Percentiles rank a stretch among this genome's conserved stretches.
Evolutionary conservation across 2,329 filamentous ascomycete genomes (phyloP).

Genomic region (Aureobasidium sp.): DNA sequence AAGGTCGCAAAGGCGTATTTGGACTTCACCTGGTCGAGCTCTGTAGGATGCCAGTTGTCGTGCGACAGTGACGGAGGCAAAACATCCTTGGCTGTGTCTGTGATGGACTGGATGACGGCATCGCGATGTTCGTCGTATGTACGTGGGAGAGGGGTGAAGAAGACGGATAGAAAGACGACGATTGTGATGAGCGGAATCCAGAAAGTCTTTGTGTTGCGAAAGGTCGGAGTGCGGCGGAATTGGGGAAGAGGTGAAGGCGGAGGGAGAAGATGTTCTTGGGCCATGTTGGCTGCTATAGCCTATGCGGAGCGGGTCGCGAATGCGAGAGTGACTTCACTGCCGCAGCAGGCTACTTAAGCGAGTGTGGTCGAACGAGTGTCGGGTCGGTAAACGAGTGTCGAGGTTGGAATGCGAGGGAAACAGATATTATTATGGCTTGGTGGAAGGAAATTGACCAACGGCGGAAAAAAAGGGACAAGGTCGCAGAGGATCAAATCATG

Average conservation of each 20-base stretch:
- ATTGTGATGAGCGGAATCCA: slow-evolving; percentile 11
- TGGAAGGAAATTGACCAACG: slow-evolving; percentile 1
- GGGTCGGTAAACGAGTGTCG: background rate
- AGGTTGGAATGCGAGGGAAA: background rate
- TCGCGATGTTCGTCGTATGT: slow-evolving; percentile 13
- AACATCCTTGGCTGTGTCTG: slow-evolving; percentile 11
- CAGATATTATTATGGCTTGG: background rate
- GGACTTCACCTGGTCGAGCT: slow-evolving; percentile 9
- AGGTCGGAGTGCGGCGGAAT: background rate
- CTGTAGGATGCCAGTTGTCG: background rate
- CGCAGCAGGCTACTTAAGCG: slow-evolving; percentile 1
- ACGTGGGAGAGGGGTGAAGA: slow-evolving; percentile 15
- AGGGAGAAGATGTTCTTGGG: slow-evolving; percentile 2
- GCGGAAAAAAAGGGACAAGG: background rate
- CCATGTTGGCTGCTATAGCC: background rate
- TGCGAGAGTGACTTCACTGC: background rate
- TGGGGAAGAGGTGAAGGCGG: slow-evolving; percentile 2
- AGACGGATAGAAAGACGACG: slow-evolving; percentile 13
- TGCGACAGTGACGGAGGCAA: background rate
- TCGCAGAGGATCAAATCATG: background rate
- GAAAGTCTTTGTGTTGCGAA: slow-evolving; percentile 14
- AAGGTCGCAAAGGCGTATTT: slow-evolving; percentile 24
- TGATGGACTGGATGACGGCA: slow-evolving; percentile 14
- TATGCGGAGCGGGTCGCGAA: background rate
- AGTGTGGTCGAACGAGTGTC: slow-evolving; percentile 4